Percentiles rank a stretch among this genome's conserved stretches.
Evolutionary conservation across 345 rosid genomes (phyloP).

Genomic region (Kernera saxatilis): DNA sequence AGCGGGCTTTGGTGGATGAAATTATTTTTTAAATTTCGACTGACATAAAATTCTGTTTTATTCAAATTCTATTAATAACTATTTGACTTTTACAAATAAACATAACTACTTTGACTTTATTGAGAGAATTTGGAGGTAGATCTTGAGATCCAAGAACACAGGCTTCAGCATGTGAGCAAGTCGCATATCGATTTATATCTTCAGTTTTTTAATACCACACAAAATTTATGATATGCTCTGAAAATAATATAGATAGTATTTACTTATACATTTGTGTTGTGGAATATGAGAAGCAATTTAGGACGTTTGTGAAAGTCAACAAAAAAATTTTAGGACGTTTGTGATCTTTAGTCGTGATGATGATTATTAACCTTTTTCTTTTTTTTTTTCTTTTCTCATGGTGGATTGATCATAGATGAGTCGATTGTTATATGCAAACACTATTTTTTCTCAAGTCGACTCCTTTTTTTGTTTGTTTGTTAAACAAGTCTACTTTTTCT

Average conservation of each 20-base stretch:
- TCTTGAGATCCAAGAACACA: constrained; percentile 28
- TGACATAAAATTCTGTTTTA: background rate
- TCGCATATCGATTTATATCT: constrained; percentile 1
- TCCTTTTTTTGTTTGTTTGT: too few relatives aligned
- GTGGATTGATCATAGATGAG: too few relatives aligned
- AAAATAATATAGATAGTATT: background rate
- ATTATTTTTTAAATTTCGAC: background rate
- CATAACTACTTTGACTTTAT: constrained; percentile 6
- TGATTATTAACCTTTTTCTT: too few relatives aligned
- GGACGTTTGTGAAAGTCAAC: background rate
- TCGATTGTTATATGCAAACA: too few relatives aligned
- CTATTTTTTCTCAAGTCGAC: too few relatives aligned
- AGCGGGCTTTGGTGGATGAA: background rate
- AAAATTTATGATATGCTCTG: background rate
- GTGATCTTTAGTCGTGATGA: background rate
- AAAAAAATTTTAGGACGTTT: background rate
- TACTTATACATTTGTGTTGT: background rate
- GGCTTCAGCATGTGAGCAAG: constrained; percentile 30
- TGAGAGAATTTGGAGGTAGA: constrained; percentile 11
- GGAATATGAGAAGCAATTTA: background rate
- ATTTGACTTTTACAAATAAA: constrained; percentile 17
- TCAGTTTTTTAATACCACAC: constrained; percentile 16
- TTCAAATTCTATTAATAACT: background rate
- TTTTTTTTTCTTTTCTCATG: too few relatives aligned
- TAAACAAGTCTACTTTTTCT: too few relatives aligned